Conservation (phyloP, 1,284 basidiomycete species). For the Apiotrichum siamense region DNA sequence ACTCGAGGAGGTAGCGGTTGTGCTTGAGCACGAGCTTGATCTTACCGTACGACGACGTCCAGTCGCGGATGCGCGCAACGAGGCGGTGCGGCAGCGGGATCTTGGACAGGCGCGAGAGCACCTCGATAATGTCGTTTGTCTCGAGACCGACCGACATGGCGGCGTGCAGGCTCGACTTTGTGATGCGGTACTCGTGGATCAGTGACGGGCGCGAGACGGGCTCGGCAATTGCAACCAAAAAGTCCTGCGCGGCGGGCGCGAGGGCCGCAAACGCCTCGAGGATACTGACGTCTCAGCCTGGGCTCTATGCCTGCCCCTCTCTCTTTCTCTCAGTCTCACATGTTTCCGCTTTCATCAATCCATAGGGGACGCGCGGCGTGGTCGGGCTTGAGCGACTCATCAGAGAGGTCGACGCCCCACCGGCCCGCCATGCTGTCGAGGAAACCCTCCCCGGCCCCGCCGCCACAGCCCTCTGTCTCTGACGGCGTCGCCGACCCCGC, state of each 20-base stretch:
- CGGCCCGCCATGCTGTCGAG: constrained; percentile 30
- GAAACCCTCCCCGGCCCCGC: constrained; percentile 24
- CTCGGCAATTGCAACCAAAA: constrained; percentile 95
- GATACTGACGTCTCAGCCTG: constrained; percentile 50
- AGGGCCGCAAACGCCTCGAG: constrained; percentile 94
- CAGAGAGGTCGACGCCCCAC: constrained; percentile 34
- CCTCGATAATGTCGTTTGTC: constrained; percentile 97
- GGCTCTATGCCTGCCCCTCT: neutral
- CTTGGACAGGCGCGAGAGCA: constrained; percentile 81
- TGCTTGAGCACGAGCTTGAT: constrained; percentile 94
- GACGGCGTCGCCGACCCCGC: constrained; percentile 25
- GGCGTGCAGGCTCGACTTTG: constrained; percentile 94
- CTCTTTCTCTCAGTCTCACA: constrained; percentile 42
- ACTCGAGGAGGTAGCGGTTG: constrained; percentile 93
- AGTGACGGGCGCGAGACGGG: constrained; percentile 96
- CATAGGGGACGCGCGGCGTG: constrained; percentile 85
- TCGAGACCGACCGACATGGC: constrained; percentile 97
- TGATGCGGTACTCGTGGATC: constrained; percentile 99
- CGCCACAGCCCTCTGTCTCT: constrained; percentile 21
- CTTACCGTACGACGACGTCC: constrained; percentile 91
- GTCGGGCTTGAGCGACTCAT: constrained; percentile 77
- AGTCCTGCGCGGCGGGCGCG: constrained; percentile 97
- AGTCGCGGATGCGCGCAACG: constrained; percentile 74
- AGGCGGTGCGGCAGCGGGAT: constrained; percentile 84
- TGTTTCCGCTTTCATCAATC: constrained; percentile 91